Base-by-base conservation (phyloP, 2,329 filamentous ascomycete species). In the Zelopaecilomyces penicillatus region DNA sequence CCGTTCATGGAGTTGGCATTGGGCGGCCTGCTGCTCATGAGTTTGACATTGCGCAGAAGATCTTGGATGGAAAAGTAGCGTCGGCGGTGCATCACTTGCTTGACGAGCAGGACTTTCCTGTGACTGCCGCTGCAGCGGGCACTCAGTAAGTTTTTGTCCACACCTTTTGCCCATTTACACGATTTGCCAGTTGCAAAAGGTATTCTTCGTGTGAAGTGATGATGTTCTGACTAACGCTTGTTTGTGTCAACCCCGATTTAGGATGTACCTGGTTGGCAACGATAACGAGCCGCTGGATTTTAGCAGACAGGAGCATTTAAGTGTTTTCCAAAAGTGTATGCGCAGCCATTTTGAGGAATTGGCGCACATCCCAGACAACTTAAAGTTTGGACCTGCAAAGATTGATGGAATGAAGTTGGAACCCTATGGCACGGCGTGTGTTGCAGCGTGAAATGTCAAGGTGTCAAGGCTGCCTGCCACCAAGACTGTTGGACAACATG, bases 241-340 rank as follows among this genome's bases (percentile, higher is more conserved):
- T 2, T 1, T 4, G 53, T 19, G 19, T 19, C 19, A 19, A 19
- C 19, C 19, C 19, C 19, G 27, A 19, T 3, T 4, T 4, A 56
- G 57, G 40, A 64, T 66, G 2, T 53, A 54, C 4, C 46, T 66
- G 1, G 62, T 65, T 1, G 57, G 60, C 28, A 54, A 57, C 34
- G 59, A 61, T 9, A 55, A 80, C 42, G 74, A 31, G 78, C 82
- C 64, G 82, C 77, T 44, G 76, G 82, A 8, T 78, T 77, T 27
- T 76, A 82, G 62, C 29, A 47, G 57, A 4, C 57, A 64, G 3
- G 56, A 64, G 6, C 54, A 66, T 34, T 50, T 50, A 30, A 47
- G 54, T 11, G 48, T 52, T 0, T 66, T 65, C 29, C 35, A 52
- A 52, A 26, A 48, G 54, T 9, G 49, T 53, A 0, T 65, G 66